Evolutionary conservation across 164 flowering plant genomes (phyloP), one percentile per base, ranked within the genome.

Genomic region (Chimonanthus salicifolius): DNA sequence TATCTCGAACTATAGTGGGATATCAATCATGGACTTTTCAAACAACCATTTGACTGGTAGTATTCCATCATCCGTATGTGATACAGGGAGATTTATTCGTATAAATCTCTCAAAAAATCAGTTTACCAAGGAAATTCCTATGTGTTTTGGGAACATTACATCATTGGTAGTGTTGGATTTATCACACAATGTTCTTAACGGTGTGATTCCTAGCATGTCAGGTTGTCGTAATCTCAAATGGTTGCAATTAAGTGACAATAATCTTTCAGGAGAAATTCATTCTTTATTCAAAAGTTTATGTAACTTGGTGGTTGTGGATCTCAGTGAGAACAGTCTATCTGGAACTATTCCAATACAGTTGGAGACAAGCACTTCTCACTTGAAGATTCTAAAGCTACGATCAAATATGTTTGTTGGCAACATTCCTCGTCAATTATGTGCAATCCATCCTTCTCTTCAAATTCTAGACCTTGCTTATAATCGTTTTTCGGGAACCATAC

Each of bases 381-480:
- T 72, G 2, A 63, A 16, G 18, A 18, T 72, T 47, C 62, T 72
- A 0, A 2, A 47, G 4, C 5, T 72, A 6, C 60, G 68, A 49
- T 72, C 58, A 3, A 72, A 72, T 44, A 63, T 6, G 15, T 72
- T 62, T 72, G 7, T 4, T 7, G 68, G 68, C 1, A 33, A 11
- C 8, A 72, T 72, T 48, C 74, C 74, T 9, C 46, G 4, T 18
- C 65, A 64, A 4, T n/a, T 72, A 0, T 7, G n/a, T n/a, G n/a
- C 13, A 33, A 1, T 33, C 48, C 58, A 64, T 44, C 10, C 11
- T 43, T 2, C 62, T 7, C 58, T 72, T 21, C 74, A 72, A 9
- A 33, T 72, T 11, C 43, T 72, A 33, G 74, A 72, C 49, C 62
- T 72, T 0, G 33, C 74, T 5, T 49, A 50, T 13, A 65, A 72